phyloP scores from a whole-genome alignment of 2,329 filamentous ascomycete genomes.

The Orbilia javanica region DNA sequence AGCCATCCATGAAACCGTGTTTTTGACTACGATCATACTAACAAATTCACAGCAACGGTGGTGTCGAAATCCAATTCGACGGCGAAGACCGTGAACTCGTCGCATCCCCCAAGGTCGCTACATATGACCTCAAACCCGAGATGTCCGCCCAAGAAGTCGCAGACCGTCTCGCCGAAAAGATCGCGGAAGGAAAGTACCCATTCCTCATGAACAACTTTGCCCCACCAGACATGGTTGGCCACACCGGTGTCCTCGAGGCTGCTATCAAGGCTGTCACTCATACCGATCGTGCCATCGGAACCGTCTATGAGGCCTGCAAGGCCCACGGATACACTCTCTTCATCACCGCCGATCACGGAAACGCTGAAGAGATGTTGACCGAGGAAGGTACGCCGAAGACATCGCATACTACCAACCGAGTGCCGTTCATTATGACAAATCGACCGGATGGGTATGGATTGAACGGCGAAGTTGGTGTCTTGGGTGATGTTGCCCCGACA shows the following conservation, averaged over 20 bases:
- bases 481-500: constrained; percentile 97
- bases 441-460: constrained; percentile 89
- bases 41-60: constrained; percentile 89
- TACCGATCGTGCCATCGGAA: constrained; percentile 93
- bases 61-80: constrained; percentile 94
- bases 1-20: background rate
- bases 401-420: constrained; percentile 96
- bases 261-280: constrained; percentile 85
- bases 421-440: constrained; percentile 98
- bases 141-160: constrained; percentile 95
- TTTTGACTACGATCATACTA: background rate
- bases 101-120: constrained; percentile 91
- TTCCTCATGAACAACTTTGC: constrained; percentile 99
- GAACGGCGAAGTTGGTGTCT: constrained; percentile 81
- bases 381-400: constrained; percentile 96
- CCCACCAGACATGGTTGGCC: constrained; percentile 98
- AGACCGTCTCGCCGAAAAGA: constrained; percentile 87
- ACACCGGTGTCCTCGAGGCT: constrained; percentile 96
- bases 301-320: constrained; percentile 93
- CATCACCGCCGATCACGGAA: constrained; percentile 96
- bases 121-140: constrained; percentile 93
- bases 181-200: constrained; percentile 86
- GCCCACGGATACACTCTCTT: constrained; percentile 92
- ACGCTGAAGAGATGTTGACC: constrained; percentile 99
- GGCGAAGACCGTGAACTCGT: constrained; percentile 94